These are phyloP conservation scores for Collybia sp. DNA, from an alignment of 768 basidiomycete genomes.

Conservation along the genomic window DNA sequence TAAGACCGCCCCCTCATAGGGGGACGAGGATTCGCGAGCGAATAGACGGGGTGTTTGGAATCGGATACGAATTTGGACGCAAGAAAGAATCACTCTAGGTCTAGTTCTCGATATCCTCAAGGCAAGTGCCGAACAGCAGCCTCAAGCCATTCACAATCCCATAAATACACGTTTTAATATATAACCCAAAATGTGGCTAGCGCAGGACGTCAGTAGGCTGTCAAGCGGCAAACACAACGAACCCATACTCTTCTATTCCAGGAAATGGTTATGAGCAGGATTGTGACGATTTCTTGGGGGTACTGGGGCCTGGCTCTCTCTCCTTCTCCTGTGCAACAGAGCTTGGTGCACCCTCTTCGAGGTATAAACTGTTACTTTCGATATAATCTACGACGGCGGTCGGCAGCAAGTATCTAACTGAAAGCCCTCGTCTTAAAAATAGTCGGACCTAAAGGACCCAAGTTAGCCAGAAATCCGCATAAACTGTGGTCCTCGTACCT, in stretches of 20 bases:
- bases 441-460: slow-evolving; percentile 44
- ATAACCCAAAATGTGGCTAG: too few species aligned
- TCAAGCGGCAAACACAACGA: slow-evolving; percentile 9
- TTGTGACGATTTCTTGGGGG: slow-evolving; percentile 20
- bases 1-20: too few species aligned
- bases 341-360: slow-evolving; percentile 45
- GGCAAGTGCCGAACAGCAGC: too few species aligned
- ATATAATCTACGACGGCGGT: slow-evolving; percentile 93
- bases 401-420: slow-evolving; percentile 87
- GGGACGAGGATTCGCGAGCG: too few species aligned
- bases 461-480: background rate
- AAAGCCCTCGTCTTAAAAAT: slow-evolving; percentile 75
- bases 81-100: too few species aligned
- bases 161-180: too few species aligned
- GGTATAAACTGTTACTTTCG: slow-evolving; percentile 74
- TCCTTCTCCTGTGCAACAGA: slow-evolving; percentile 29
- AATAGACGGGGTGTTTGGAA: too few species aligned
- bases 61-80: too few species aligned
- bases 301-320: slow-evolving; percentile 22
- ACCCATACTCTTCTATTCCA: background rate
- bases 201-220: background rate
- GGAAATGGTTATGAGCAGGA: slow-evolving; percentile 11
- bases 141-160: too few species aligned
- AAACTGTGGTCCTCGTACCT: slow-evolving; percentile 37
- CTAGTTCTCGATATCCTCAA: too few species aligned